Percentiles rank a stretch among this genome's conserved stretches.
Conservation (phyloP, 176 grass and related monocot species). For the Echinochloa phyllopogon region DNA sequence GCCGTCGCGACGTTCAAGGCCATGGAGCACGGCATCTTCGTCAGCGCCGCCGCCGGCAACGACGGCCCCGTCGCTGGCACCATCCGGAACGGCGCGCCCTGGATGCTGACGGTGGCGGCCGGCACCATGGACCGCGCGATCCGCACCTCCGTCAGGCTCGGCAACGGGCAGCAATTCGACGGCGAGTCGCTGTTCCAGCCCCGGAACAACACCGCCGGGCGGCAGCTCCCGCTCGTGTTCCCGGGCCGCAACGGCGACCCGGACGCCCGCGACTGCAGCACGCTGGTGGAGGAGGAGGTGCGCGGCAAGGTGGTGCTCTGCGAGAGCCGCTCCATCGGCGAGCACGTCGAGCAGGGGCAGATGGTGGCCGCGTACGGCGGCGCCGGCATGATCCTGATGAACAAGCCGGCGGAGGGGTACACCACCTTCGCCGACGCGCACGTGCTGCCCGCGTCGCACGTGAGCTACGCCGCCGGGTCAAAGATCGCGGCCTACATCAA, state of each 20-base stretch:
- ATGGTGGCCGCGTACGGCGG: constrained; percentile 49
- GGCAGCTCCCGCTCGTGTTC: constrained; percentile 52
- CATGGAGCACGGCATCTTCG: constrained; percentile 70
- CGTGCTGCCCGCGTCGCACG: constrained; percentile 59
- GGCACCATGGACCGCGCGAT: constrained; percentile 66
- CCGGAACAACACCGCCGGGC: constrained; percentile 40
- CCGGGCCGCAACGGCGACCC: constrained; percentile 45
- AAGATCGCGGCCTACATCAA: constrained; percentile 54
- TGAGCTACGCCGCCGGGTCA: constrained; percentile 49
- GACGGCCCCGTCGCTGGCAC: constrained; percentile 22
- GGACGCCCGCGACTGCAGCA: constrained; percentile 42
- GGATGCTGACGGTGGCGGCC: constrained; percentile 73
- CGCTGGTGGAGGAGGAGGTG: constrained; percentile 53
- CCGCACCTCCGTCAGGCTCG: constrained; percentile 56
- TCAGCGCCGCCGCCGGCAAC: constrained; percentile 70
- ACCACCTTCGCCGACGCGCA: constrained; percentile 67
- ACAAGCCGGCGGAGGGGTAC: constrained; percentile 54
- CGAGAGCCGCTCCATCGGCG: constrained; percentile 40
- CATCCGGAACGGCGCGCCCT: constrained; percentile 61
- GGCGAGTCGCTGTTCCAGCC: constrained; percentile 75
- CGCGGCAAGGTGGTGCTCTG: constrained; percentile 70
- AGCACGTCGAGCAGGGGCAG: constrained; percentile 56
- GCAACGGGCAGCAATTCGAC: constrained; percentile 58
- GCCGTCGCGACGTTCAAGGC: constrained; percentile 63
- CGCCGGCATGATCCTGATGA: constrained; percentile 72